Evolutionary conservation across 768 basidiomycete genomes (phyloP).

Genomic region (Clavulina sp.): DNA sequence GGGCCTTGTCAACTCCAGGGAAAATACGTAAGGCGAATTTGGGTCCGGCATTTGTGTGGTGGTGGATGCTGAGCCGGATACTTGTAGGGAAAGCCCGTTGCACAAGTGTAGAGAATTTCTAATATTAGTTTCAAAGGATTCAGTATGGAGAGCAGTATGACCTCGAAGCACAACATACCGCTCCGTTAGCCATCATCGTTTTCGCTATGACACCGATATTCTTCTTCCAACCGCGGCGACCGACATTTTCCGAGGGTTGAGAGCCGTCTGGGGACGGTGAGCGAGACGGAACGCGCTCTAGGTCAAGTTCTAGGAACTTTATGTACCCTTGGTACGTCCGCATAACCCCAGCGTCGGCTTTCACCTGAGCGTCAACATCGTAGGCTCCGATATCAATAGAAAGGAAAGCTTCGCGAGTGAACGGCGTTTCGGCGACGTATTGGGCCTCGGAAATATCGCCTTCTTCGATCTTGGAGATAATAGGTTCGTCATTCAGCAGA

Average conservation of each 20-base stretch:
- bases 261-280: not conserved
- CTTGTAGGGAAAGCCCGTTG: not conserved
- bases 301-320: not conserved
- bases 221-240: not conserved
- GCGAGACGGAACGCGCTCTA: not conserved
- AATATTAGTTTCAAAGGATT: not conserved
- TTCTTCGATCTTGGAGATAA: not conserved
- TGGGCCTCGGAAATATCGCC: not conserved
- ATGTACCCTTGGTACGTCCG: constrained; percentile 1
- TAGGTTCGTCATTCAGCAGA: not conserved
- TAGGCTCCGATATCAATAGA: not conserved
- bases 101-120: not conserved
- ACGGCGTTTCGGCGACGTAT: not conserved
- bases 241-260: not conserved
- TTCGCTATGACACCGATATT: not conserved
- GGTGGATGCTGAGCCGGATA: not conserved
- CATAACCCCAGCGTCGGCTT: not conserved
- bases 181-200: not conserved
- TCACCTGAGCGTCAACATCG: not conserved
- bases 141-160: not conserved
- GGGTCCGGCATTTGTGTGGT: not conserved
- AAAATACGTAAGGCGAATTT: not conserved
- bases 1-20: not conserved
- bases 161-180: not conserved
- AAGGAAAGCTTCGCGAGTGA: not conserved